These are phyloP conservation scores for Amanita muscaria DNA, from an alignment of 768 basidiomycete species.

Conservation along the genomic window DNA sequence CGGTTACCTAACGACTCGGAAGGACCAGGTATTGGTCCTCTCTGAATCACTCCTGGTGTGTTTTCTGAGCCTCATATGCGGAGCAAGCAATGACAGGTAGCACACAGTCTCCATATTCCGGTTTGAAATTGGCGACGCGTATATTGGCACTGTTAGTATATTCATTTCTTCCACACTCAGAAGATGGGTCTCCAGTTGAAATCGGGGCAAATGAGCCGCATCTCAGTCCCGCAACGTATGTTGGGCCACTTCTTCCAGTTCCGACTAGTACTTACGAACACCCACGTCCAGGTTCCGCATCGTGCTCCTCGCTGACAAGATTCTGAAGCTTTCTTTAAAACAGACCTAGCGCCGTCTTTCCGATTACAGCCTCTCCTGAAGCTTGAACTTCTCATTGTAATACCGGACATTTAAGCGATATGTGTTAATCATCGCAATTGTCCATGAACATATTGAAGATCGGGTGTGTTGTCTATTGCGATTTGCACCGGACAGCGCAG, in stretches of 20 bases:
- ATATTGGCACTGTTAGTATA: conserved; percentile 90
- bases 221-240: conserved; percentile 82
- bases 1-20: conserved; percentile 86
- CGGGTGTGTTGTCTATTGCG: no score
- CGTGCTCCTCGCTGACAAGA: conserved; percentile 95
- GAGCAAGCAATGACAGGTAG: conserved; percentile 1
- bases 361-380: conserved; percentile 63
- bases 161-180: conserved; percentile 75
- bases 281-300: conserved; percentile 75
- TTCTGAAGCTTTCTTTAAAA: conserved; percentile 93
- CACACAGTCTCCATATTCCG: conserved; percentile 92
- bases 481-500: conserved; percentile 85
- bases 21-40: conserved; percentile 91
- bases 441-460: no score
- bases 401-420: conserved; percentile 64
- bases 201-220: conserved; percentile 81
- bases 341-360: conserved; percentile 86
- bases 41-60: conserved; percentile 89
- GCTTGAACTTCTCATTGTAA: conserved; percentile 52
- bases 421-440: conserved; percentile 85
- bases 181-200: conserved; percentile 26
- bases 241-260: not conserved
- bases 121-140: conserved; percentile 92
- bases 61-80: not conserved
- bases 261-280: conserved; percentile 6